A percentile compares a stretch with the other conserved stretches of the same genome.
These are phyloP conservation scores for Asterochloris erici DNA, from an alignment of 139 green algal species.

Conservation along the genomic window DNA sequence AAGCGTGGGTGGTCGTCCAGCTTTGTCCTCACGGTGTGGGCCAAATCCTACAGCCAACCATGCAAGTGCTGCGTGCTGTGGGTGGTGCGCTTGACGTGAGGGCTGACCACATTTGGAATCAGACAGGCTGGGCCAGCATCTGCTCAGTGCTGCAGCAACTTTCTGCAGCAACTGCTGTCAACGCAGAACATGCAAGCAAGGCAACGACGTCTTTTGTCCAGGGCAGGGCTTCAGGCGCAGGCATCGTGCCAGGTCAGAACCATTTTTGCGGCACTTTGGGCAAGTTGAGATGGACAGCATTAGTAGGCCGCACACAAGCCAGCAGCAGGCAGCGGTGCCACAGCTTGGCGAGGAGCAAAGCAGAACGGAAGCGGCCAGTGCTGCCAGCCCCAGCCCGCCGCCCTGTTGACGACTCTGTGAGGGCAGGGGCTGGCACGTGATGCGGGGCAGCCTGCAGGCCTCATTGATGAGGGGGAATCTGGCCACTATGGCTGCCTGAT, in stretches of 20 bases:
- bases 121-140: too few species aligned
- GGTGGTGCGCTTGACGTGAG: neutral
- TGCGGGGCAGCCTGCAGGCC: conserved; percentile 77
- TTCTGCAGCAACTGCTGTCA: too few species aligned
- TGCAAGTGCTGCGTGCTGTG: neutral
- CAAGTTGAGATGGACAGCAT: too few species aligned
- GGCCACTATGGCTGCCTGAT: conserved; percentile 40
- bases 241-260: too few species aligned
- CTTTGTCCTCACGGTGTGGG: conserved; percentile 47
- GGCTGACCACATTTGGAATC: neutral
- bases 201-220: too few species aligned
- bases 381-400: too few species aligned
- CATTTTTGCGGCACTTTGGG: too few species aligned
- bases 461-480: conserved; percentile 93
- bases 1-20: conserved; percentile 52
- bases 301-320: too few species aligned
- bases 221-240: too few species aligned
- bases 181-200: too few species aligned
- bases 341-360: neutral
- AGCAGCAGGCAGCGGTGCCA: neutral
- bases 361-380: too few species aligned
- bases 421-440: conserved; percentile 49
- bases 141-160: too few species aligned
- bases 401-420: neutral
- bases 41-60: conserved; percentile 36